phyloP scores from a whole-genome alignment of 352 stramenopile species.

The Phytophthora litchii region DNA sequence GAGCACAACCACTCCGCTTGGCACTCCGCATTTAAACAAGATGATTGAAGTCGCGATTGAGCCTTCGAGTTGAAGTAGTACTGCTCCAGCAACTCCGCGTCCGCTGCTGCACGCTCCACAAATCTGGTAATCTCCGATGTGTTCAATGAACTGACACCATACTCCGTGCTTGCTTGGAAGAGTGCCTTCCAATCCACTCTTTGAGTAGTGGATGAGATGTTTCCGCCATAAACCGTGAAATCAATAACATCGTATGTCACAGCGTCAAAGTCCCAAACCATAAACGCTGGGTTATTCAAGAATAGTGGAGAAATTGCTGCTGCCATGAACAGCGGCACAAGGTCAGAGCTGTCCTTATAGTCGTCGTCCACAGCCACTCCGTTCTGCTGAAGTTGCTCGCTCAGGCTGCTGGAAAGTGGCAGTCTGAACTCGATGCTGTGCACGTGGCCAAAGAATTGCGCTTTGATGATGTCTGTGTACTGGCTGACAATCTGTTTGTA shows the following conservation, averaged over 20 bases:
- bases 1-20: slow-evolving; percentile 71
- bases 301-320: slow-evolving; percentile 91
- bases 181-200: slow-evolving; percentile 56
- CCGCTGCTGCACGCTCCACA: slow-evolving; percentile 45
- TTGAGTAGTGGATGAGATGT: slow-evolving; percentile 52
- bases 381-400: slow-evolving; percentile 12
- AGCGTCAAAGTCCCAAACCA: slow-evolving; percentile 78
- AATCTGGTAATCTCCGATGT: slow-evolving; percentile 49
- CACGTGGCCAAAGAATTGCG: slow-evolving; percentile 92
- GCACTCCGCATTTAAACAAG: slow-evolving; percentile 50
- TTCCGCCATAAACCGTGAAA: slow-evolving; percentile 79
- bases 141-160: slow-evolving; percentile 56
- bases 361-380: slow-evolving; percentile 21
- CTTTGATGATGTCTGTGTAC: slow-evolving; percentile 74
- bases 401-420: slow-evolving; percentile 28
- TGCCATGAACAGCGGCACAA: slow-evolving; percentile 80
- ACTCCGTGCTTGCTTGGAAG: slow-evolving; percentile 58
- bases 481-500: slow-evolving; percentile 81
- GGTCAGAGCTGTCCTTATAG: slow-evolving; percentile 24
- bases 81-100: slow-evolving; percentile 54
- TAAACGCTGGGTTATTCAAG: slow-evolving; percentile 92
- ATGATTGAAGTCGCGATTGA: slow-evolving; percentile 46
- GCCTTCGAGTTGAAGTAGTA: slow-evolving; percentile 88
- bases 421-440: slow-evolving; percentile 92
- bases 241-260: slow-evolving; percentile 75